These are phyloP conservation scores for Penicillium nucicola DNA, from an alignment of 495 filamentous ascomycete species.

Conservation along the genomic window DNA sequence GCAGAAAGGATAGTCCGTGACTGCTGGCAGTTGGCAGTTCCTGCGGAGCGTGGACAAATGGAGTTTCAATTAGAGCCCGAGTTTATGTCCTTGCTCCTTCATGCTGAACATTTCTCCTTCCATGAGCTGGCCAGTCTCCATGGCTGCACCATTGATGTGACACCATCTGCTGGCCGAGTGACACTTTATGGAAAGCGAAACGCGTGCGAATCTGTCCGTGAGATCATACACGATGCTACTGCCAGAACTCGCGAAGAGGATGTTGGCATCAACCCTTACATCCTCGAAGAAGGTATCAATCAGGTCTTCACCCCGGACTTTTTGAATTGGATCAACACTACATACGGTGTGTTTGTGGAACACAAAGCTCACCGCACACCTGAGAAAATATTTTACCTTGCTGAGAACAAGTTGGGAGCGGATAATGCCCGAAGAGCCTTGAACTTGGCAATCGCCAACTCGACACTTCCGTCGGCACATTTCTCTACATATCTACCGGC, in stretches of 20 bases:
- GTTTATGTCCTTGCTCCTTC: constrained; percentile 25
- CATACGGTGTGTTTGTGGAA: constrained; percentile 29
- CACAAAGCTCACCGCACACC: constrained; percentile 9
- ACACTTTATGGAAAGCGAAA: constrained; percentile 37
- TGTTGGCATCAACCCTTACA: constrained; percentile 17
- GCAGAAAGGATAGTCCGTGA: constrained; percentile 40
- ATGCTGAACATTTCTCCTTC: constrained; percentile 38
- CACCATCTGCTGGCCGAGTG: constrained; percentile 30
- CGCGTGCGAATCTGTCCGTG: constrained; percentile 36
- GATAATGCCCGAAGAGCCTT: constrained; percentile 36
- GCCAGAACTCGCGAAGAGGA: constrained; percentile 31
- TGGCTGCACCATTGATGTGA: constrained; percentile 40
- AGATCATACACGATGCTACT: constrained; percentile 39
- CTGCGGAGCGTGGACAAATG: constrained; percentile 39
- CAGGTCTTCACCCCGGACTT: constrained; percentile 21
- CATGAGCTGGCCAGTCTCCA: constrained; percentile 41
- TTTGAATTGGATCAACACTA: constrained; percentile 33
- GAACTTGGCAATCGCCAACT: constrained; percentile 28
- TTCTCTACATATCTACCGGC: constrained; percentile 40
- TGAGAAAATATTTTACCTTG: constrained; percentile 30
- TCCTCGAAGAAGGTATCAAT: neutral
- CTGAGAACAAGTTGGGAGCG: constrained; percentile 30
- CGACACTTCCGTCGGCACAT: constrained; percentile 13
- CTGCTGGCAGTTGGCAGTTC: constrained; percentile 40
- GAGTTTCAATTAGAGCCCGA: constrained; percentile 33